A percentile compares a stretch with the other conserved stretches of the same genome.
Conservation (phyloP, 2,329 filamentous ascomycete genomes). For the Bimuria novae-zelandiae region DNA sequence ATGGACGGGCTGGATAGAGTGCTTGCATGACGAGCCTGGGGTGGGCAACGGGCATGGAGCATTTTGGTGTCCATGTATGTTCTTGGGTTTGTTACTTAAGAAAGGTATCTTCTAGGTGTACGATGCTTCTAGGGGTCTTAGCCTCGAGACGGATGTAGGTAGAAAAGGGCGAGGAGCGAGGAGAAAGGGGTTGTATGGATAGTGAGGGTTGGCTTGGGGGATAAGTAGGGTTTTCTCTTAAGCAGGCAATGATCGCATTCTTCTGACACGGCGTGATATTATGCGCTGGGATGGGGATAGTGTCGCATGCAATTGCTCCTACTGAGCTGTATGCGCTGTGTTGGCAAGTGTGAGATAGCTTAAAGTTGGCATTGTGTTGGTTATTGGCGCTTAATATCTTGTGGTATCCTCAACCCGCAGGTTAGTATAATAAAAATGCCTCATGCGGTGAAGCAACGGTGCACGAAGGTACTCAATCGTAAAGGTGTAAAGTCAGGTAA, state of each 20-base stretch:
- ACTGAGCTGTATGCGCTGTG: no score
- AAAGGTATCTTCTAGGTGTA: neutral
- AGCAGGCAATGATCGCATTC: conserved; percentile 6
- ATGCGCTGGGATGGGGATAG: neutral
- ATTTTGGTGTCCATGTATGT: conserved; percentile 1
- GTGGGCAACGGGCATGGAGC: conserved; percentile 7
- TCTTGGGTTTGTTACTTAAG: neutral
- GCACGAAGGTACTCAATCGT: no score
- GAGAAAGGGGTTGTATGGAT: neutral
- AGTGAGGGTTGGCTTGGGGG: neutral
- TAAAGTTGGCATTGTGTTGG: no score
- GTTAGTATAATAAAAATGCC: no score
- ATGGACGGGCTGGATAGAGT: no score
- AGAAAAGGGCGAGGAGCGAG: neutral
- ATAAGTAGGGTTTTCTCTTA: neutral
- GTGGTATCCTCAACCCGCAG: no score
- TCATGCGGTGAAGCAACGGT: no score
- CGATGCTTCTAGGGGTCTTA: neutral
- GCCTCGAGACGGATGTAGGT: neutral
- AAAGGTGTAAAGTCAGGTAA: no score
- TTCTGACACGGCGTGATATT: neutral
- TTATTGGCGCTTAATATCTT: no score
- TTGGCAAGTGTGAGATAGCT: no score
- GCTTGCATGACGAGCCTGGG: conserved; percentile 1
- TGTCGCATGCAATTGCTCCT: no score